Percentiles rank a stretch among this genome's conserved stretches.
Conservation (phyloP, 2,329 filamentous ascomycete species). For the Xylaria sp. region DNA sequence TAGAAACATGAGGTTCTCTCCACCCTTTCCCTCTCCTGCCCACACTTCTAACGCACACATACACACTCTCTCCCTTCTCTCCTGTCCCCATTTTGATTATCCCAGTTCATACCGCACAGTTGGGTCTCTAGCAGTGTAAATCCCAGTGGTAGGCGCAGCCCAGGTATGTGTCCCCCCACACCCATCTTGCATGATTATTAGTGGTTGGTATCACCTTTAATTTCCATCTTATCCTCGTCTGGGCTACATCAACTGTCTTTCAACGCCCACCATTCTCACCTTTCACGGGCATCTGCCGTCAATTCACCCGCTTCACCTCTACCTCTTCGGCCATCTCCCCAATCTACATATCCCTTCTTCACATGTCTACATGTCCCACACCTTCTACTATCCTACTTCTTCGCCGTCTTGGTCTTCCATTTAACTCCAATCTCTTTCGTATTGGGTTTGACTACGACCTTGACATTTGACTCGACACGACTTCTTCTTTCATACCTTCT, state of each 20-base stretch:
- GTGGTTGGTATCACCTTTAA: conserved; percentile 23
- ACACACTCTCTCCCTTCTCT: not conserved
- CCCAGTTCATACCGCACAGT: not conserved
- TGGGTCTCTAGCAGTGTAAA: conserved; percentile 13
- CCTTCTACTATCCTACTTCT: conserved; percentile 9
- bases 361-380: conserved; percentile 3
- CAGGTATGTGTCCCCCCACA: conserved; percentile 5
- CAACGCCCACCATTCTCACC: conserved; percentile 9
- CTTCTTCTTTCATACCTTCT: conserved; percentile 3
- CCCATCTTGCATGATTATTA: conserved; percentile 13
- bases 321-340: conserved; percentile 1
- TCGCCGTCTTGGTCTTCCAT: conserved; percentile 7
- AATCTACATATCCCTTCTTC: not conserved
- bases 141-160: conserved; percentile 25
- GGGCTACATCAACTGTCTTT: conserved; percentile 16
- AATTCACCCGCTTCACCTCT: conserved; percentile 14
- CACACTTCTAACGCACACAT: not conserved
- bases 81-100: not conserved
- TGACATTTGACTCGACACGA: not conserved
- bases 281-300: conserved; percentile 6
- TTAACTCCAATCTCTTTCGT: conserved; percentile 8
- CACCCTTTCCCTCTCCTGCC: not conserved
- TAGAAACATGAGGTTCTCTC: conserved; percentile 22
- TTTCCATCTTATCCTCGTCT: conserved; percentile 33
- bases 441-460: conserved; percentile 13